Evolutionary conservation across 2,329 filamentous ascomycete genomes (phyloP), one percentile per base, ranked within the genome.

Genomic region (Talaromyces sp.): DNA sequence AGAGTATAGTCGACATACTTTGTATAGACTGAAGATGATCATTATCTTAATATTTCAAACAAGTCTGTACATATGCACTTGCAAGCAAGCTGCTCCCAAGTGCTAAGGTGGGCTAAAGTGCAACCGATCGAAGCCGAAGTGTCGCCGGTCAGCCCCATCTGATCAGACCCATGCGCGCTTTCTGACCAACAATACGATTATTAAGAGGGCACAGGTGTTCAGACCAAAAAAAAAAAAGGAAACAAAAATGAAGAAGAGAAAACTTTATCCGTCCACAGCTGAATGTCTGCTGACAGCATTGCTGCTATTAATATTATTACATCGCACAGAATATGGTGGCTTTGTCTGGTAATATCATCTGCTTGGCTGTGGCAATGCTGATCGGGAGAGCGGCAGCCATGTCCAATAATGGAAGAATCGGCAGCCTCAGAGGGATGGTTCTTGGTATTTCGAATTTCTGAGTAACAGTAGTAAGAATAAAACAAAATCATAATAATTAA

Each of bases 231-330:
- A 46, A 6, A 51, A 14, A 13, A 13, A 51, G 41, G 41, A 46
- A 46, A 14, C 10, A 17, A 56, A 56, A 60, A 56, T 57, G 49
- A 53, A 50, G 58, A 54, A 46, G 57, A 24, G 4, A 5, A 27
- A 4, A 27, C 26, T 17, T 8, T 10, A 49, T 35, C 52, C 51
- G 41, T 53, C 3, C 19, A 4, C n/a, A 21, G 43, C 19, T 24
- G 43, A 46, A 13, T 11, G 19, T 46, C 43, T 24, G 43, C 43
- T 46, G 43, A 46, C 43, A 17, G 32, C 4, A n/a, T 38, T 2
- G 2, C 17, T 38, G 9, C 10, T 17, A 35, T 10, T 13, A 10
- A n/a, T 19, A 46, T 46, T 46, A 11, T 46, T 46, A 19, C 43
- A 46, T 46, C 43, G 43, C 41, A 46, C 41, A n/a, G 21, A 46